A percentile compares a stretch with the other conserved stretches of the same genome.
Evolutionary conservation across 257 asterid species (phyloP).

Genomic region (Solanum ahanhuiri): DNA sequence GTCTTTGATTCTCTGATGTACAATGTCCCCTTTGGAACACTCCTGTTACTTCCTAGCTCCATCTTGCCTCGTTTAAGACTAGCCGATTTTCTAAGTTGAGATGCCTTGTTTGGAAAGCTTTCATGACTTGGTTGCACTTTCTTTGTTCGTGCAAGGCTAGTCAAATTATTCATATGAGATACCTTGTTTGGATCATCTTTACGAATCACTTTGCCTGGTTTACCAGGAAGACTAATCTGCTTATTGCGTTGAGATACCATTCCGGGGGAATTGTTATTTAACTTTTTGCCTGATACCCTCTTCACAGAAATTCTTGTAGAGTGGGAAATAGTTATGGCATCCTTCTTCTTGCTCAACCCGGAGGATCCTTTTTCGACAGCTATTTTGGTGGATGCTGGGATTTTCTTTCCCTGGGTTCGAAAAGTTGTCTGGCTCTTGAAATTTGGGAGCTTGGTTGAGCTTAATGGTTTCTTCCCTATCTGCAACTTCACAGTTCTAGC

Average conservation of each 20-base stretch:
- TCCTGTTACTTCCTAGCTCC: not conserved
- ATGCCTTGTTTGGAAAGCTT: slow-evolving; percentile 29
- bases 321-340: not conserved
- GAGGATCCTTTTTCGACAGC: not conserved
- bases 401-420: not conserved
- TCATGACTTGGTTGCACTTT: slow-evolving; percentile 7
- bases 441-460: not conserved
- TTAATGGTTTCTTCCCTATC: not conserved
- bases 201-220: not conserved
- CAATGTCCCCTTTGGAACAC: not conserved
- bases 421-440: not conserved
- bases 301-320: not conserved
- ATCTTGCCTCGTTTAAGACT: not conserved
- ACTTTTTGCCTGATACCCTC: not conserved
- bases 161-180: slow-evolving; percentile 6
- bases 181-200: not conserved
- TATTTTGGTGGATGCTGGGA: not conserved
- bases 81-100: not conserved
- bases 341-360: not conserved
- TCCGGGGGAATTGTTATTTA: not conserved
- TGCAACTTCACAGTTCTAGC: slow-evolving; percentile 1
- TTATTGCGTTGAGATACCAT: not conserved
- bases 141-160: not conserved
- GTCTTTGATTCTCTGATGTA: not conserved
- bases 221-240: not conserved